Base-by-base conservation (phyloP, 768 basidiomycete species). In the Exidia glandulosa region DNA sequence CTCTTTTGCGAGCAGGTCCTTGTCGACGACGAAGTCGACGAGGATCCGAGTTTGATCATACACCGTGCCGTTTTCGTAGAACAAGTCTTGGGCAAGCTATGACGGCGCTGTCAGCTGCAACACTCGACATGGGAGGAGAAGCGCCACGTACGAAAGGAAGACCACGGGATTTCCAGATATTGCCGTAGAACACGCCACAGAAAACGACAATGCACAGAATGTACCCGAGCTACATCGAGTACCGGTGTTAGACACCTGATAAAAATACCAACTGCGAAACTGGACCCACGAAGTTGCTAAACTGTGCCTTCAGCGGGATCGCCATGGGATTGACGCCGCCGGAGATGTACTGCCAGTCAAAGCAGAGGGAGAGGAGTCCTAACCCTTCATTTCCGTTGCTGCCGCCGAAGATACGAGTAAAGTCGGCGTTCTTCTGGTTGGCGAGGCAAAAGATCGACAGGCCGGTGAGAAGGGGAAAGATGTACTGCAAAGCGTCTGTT, bases 381-480 rank as follows among this genome's bases (percentile, higher is more conserved):
- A 85, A 75, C 6, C 84, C 83, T 68, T 85, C 83, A 59, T 86
- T 84, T 59, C 77, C 83, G 32, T 80, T 78, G 37, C 77, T 81
- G 41, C 84, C 84, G 57, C 84, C 84, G 64, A 85, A 84, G 32
- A 84, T 71, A 30, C 78, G 74, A 0, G 81, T 77, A 16, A 80
- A 66, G 61, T 81, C 70, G 31, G 75, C 71, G 4, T 79, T 74
- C 6, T 64, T 73, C 47, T 75, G 81, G 3, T 78, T 81, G 2
- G 84, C 77, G 45, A 87, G 72, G 63, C 86, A 87, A 67, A 85
- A 76, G 47, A 83, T 71, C 64, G 73, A 83, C 69, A 85, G 63
- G 16, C 82, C 83, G 60, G 82, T 84, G 31, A 85, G 72, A 27
- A 86, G 70, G 0, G 85, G 86, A 66, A 86, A 86, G 77, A 74